Conservation (phyloP, 2,329 filamentous ascomycete genomes). For the Onygena corvina region DNA sequence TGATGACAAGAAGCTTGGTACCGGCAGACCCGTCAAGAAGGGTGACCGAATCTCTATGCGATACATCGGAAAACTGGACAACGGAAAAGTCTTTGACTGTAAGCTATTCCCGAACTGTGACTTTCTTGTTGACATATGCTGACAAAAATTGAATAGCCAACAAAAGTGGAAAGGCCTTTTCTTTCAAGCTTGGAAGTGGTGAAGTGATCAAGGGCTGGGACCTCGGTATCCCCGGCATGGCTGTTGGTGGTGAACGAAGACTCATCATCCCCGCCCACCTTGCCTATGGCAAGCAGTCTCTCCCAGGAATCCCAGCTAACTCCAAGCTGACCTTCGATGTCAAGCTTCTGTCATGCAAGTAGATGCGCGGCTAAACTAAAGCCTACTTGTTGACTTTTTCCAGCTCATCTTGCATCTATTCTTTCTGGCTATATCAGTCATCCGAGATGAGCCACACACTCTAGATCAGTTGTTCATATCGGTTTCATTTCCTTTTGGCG, state of each 20-base stretch:
- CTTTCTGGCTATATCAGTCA: too few species aligned
- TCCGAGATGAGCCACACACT: too few species aligned
- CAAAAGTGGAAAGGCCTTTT: constrained; percentile 97
- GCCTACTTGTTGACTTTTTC: neutral
- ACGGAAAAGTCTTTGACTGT: constrained; percentile 93
- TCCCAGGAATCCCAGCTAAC: constrained; percentile 81
- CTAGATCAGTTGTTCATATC: too few species aligned
- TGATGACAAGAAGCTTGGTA: constrained; percentile 88
- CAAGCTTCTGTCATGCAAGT: constrained; percentile 75
- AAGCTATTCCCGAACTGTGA: constrained; percentile 31
- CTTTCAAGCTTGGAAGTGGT: constrained; percentile 84
- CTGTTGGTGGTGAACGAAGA: constrained; percentile 82
- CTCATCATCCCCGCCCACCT: constrained; percentile 77
- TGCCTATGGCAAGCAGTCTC: constrained; percentile 74
- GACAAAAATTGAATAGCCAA: constrained; percentile 53
- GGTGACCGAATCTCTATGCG: constrained; percentile 86
- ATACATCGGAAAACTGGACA: constrained; percentile 93
- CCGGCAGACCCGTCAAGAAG: constrained; percentile 73
- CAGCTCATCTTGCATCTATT: too few species aligned
- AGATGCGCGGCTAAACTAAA: constrained; percentile 25
- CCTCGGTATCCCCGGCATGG: constrained; percentile 83
- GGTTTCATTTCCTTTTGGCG: neutral
- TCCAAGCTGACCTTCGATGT: constrained; percentile 86
- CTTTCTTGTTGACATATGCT: constrained; percentile 1
- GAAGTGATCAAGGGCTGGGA: constrained; percentile 99